phyloP scores from a whole-genome alignment of 495 filamentous ascomycete genomes.

The Lasiosphaeria ovina region DNA sequence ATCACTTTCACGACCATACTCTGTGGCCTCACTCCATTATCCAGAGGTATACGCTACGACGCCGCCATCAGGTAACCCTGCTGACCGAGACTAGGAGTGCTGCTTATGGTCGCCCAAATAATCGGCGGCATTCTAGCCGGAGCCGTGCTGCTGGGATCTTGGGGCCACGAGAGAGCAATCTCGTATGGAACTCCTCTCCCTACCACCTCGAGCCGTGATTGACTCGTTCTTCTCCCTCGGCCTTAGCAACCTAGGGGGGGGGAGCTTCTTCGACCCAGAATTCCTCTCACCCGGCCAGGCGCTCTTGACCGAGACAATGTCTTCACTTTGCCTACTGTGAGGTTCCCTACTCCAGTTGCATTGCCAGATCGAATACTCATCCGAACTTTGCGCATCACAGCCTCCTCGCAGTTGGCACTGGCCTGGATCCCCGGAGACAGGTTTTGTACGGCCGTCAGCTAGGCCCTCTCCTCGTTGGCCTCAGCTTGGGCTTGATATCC shows the following conservation, averaged over 20 bases:
- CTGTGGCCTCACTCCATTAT: slow-evolving; percentile 47
- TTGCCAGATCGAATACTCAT: slow-evolving; percentile 2
- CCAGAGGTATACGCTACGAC: slow-evolving; percentile 31
- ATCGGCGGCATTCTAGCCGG: slow-evolving; percentile 47
- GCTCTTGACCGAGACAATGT: slow-evolving; percentile 46
- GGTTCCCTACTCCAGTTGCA: slow-evolving; percentile 5
- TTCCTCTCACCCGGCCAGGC: slow-evolving; percentile 30
- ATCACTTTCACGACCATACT: slow-evolving; percentile 53
- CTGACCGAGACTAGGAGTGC: slow-evolving; percentile 21
- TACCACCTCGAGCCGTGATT: neutral
- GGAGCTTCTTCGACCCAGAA: slow-evolving; percentile 31
- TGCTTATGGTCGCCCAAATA: slow-evolving; percentile 46
- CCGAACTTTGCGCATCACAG: slow-evolving; percentile 3
- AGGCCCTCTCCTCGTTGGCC: slow-evolving; percentile 53
- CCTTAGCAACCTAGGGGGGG: slow-evolving; percentile 26
- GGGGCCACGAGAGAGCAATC: slow-evolving; percentile 28
- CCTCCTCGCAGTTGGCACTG: slow-evolving; percentile 50
- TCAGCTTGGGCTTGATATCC: slow-evolving; percentile 44
- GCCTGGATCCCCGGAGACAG: slow-evolving; percentile 55
- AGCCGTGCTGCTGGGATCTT: slow-evolving; percentile 35
- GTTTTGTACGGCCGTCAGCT: slow-evolving; percentile 50
- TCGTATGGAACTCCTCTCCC: slow-evolving; percentile 11
- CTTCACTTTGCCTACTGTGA: slow-evolving; percentile 41
- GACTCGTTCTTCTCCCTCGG: neutral
- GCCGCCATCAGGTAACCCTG: neutral